These are phyloP conservation scores for Ceratocystis colombiana DNA, from an alignment of 2,329 filamentous ascomycete species.

Conservation along the genomic window DNA sequence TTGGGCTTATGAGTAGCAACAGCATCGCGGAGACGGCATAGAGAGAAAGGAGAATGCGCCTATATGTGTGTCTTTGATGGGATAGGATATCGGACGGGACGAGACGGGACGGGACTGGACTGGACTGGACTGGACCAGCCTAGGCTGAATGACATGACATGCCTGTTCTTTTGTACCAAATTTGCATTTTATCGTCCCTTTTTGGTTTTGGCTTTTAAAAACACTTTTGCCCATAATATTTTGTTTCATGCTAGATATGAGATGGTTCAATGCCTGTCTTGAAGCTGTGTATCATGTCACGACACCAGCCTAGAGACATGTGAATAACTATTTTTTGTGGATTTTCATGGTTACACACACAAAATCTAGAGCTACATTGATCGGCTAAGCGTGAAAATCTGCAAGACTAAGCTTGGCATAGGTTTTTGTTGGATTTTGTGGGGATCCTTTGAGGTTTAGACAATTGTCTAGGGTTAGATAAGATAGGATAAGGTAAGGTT, in stretches of 20 bases:
- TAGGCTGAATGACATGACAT: conserved; percentile 6
- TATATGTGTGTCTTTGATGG: conserved; percentile 22
- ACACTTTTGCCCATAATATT: no score
- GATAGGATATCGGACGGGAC: conserved; percentile 16
- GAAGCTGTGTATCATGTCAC: conserved; percentile 11
- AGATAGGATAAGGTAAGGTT: neutral
- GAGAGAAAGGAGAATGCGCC: neutral
- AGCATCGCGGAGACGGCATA: conserved; percentile 19
- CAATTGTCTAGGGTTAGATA: neutral
- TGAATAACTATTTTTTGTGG: conserved; percentile 9
- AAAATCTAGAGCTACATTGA: conserved; percentile 2
- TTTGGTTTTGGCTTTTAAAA: conserved; percentile 20
- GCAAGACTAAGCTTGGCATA: neutral
- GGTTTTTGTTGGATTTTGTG: conserved; percentile 1
- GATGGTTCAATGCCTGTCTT: neutral
- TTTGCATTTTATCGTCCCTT: conserved; percentile 24
- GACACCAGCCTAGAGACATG: neutral
- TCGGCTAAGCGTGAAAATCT: neutral
- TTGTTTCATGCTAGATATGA: no score
- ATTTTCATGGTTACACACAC: conserved; percentile 14
- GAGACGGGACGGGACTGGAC: neutral
- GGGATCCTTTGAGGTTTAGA: neutral
- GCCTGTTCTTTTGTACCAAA: conserved; percentile 24
- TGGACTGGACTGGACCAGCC: neutral
- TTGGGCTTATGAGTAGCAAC: conserved; percentile 23